Percentiles rank a stretch among this genome's conserved stretches.
Evolutionary conservation across 192 early-diverging fungal genomes (phyloP).

Genomic region (Linnemannia elongata): DNA sequence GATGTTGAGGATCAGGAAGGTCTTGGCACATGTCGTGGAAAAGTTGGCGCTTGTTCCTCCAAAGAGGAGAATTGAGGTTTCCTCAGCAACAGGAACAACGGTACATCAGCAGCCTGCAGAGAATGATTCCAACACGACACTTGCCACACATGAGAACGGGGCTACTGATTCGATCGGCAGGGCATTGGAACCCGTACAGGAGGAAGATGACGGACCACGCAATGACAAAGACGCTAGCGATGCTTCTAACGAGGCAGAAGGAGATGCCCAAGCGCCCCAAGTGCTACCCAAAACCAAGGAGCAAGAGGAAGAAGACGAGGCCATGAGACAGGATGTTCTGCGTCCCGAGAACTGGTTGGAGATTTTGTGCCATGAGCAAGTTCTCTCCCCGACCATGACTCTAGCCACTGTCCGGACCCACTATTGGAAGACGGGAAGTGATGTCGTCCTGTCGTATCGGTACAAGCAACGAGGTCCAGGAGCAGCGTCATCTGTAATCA

Average conservation of each 20-base stretch:
- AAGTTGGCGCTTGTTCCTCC: constrained; percentile 72
- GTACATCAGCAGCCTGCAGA: not conserved
- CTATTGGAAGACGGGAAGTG: constrained; percentile 75
- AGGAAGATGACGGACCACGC: not conserved
- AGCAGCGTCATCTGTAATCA: not conserved
- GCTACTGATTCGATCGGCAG: not conserved
- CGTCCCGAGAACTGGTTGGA: constrained; percentile 71
- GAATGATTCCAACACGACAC: not conserved
- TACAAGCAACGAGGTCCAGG: constrained; percentile 17
- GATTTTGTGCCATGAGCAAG: constrained; percentile 71
- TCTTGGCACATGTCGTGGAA: constrained; percentile 87
- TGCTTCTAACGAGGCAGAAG: not conserved
- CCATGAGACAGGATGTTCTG: constrained; percentile 25
- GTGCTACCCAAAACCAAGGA: constrained; percentile 4
- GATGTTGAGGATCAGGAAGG: constrained; percentile 89
- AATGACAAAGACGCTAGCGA: not conserved
- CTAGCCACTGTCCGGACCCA: constrained; percentile 76
- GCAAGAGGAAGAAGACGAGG: constrained; percentile 32
- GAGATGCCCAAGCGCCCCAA: not conserved
- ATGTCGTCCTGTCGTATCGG: constrained; percentile 67
- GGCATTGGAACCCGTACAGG: constrained; percentile 20
- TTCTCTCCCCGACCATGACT: constrained; percentile 75
- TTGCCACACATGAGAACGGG: not conserved
- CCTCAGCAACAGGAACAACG: not conserved
- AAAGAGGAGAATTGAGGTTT: not conserved